Evolutionary conservation across 176 grass and related monocot species (phyloP), one percentile per base, ranked within the genome.

Genomic region (Avena atlantica): DNA sequence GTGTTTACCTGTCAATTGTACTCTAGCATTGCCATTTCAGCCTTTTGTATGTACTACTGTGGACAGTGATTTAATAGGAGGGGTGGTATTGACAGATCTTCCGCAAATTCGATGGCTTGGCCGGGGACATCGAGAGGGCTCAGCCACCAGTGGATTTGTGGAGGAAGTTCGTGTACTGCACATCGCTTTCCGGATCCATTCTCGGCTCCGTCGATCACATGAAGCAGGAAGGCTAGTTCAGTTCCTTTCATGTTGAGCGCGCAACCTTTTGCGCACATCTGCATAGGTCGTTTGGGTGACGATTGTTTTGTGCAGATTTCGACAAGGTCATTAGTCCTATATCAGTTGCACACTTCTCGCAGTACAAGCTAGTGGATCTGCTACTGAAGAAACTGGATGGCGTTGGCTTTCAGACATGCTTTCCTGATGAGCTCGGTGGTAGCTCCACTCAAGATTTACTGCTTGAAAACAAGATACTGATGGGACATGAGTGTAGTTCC

Each of bases 91-190:
- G 67, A 62, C 85, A 94, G 94, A 87, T 96, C 31, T 96, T 96
- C 84, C 82, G 90, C 48, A 98, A 98, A 84, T 81, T 98, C 48
- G 97, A 96, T 80, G 92, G 94, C 52, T 63, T 98, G 70, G 87
- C 90, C 0, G 77, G 89, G 82, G 94, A 96, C 52, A 98, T 98
- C n/a, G 90, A 98, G 89, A 94, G 57, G 23, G 86, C 78, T 66
- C 94, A 98, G 72, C 90, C 97, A 57, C 90, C 92, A 9, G 92
- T 98, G 8, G 93, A 98, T 56, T 78, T 94, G 14, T 98, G 97
- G 97, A 94, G 97, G 83, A 98, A 90, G 78, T 98, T 98, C 3
- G 85, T 98, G 62, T 98, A 98, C 70, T 98, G 97, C 75, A 98
- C 90, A 62, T 98, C 97, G 75, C 92, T 98, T 19, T 94, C 92